Percentiles rank a stretch among this genome's conserved stretches.
Conservation (phyloP, 345 rosid species). For the Gossypium bickii region DNA sequence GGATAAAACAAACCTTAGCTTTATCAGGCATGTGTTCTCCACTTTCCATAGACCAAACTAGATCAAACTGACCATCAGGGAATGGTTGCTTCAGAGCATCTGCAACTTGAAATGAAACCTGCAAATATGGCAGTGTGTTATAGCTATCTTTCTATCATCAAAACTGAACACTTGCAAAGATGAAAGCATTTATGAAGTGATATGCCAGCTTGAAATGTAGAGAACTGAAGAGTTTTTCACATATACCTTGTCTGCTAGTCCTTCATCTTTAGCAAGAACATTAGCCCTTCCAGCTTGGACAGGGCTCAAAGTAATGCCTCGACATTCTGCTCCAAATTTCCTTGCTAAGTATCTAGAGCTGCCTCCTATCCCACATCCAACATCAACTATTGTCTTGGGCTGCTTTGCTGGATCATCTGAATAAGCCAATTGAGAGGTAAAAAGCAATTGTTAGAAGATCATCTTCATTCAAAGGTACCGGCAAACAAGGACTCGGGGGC, state of each 20-base stretch:
- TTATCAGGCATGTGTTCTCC: slow-evolving; percentile 97
- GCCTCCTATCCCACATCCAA: slow-evolving; percentile 96
- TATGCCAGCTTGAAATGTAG: background rate
- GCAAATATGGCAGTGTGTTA: slow-evolving; percentile 14
- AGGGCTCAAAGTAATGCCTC: slow-evolving; percentile 81
- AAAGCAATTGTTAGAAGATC: background rate
- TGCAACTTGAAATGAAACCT: slow-evolving; percentile 82
- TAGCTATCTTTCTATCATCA: background rate
- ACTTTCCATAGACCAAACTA: slow-evolving; percentile 97
- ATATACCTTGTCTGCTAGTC: slow-evolving; percentile 54
- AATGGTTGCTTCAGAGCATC: slow-evolving; percentile 91
- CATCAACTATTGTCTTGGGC: slow-evolving; percentile 76
- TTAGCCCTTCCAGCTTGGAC: slow-evolving; percentile 77
- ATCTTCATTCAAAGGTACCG: background rate
- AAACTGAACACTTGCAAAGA: background rate
- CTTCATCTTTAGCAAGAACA: slow-evolving; percentile 62
- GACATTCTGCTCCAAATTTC: slow-evolving; percentile 63
- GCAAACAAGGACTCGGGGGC: too few relatives aligned
- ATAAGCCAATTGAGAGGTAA: slow-evolving; percentile 5
- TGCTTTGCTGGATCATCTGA: slow-evolving; percentile 31
- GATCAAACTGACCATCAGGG: slow-evolving; percentile 69
- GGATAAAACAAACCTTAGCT: slow-evolving; percentile 41
- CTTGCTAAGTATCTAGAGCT: slow-evolving; percentile 75
- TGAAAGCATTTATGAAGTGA: background rate
- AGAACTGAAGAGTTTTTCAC: background rate